Base-by-base conservation (phyloP, 169 alveolate genomes). In the Pseudocohnilembus persalinus region DNA sequence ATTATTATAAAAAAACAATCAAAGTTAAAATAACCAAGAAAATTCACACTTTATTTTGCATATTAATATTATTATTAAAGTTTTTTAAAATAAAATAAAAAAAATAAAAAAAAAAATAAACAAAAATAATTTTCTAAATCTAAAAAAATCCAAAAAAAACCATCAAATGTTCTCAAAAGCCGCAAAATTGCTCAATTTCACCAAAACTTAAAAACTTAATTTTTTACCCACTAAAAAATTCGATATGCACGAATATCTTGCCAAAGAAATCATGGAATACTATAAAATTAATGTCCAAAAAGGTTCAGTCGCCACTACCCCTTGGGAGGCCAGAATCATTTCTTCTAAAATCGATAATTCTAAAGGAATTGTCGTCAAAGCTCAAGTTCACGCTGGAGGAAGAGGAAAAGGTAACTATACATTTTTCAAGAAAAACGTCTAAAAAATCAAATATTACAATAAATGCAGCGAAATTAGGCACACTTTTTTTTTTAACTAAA, bases 311-410 rank as follows among this genome's bases (percentile, higher is more conserved):
- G 96, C 94, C 27, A 74, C 35, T 72, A 92, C 89, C 34, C 88
- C 93, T 35, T 74, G 82, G 32, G 91, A 88, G 1, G 93, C 94
- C 26, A 74, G 76, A 27, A 75, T 78, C 29, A 85, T 90, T 20
- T 87, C 94, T 32, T 34, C 68, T 24, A 81, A 76, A n/a, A 76
- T 90, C 11, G 83, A 79, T 63, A 77, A 86, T 6, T 35, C 89
- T 29, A 88, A 92, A 29, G 92, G 91, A 28, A 83, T 90, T 29
- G 87, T 92, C 27, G 78, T 92, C 1, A 92, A 92, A 74, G 91
- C 93, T 31, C 74, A 92, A 80, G 96, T 92, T 35, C 92, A 87
- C 74, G 94, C 93, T 34, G 96, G 96, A 65, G 96, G 96, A 29
- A 84, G 96, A 82, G 96, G 96, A 64, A 90, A 90, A 87, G 96